Evolutionary conservation across 1,284 basidiomycete species (phyloP), one percentile per base, ranked within the genome.

Genomic region (Ceratobasidium sp.): DNA sequence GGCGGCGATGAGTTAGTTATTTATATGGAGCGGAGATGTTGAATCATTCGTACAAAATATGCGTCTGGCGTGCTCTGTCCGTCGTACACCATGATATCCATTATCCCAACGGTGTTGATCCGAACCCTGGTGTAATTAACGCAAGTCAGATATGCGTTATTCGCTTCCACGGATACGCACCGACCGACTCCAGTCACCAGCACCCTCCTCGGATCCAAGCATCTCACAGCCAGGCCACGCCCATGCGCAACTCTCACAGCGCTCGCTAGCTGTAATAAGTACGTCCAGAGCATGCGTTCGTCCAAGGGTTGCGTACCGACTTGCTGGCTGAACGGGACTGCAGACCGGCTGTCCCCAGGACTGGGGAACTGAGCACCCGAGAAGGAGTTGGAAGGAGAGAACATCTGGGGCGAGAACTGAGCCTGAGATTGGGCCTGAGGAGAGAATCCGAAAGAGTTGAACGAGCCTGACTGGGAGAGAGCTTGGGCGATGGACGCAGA

Each of bases 271-370:
- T 99, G 97, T 43, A 95, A 88, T 63, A 98, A 88, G 79, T 97
- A 99, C 18, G 92, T 93, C 97, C 98, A 99, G 13, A 99, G 80
- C 0, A 91, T 89, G n/a, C 90, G 85, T 81, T 99, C 98, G 0
- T 92, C 86, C 35, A 94, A 83, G 6, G 82, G 82, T 73, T 77
- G 75, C 16, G 32, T 74, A 76, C 64, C 64, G 63, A 32, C 38
- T 30, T 50, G 62, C 50, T 66, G 66, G 58, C 46, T 70, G 21
- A 58, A 59, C 28, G 63, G n/a, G n/a, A n/a, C n/a, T n/a, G n/a
- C n/a, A n/a, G n/a, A n/a, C n/a, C n/a, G n/a, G n/a, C n/a, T n/a
- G n/a, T n/a, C n/a, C n/a, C n/a, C n/a, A n/a, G n/a, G n/a, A n/a
- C n/a, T n/a, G n/a, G n/a, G n/a, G n/a, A n/a, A n/a, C n/a, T n/a